Base-by-base conservation (phyloP, 495 filamentous ascomycete genomes). In the Xylaria acuta region DNA sequence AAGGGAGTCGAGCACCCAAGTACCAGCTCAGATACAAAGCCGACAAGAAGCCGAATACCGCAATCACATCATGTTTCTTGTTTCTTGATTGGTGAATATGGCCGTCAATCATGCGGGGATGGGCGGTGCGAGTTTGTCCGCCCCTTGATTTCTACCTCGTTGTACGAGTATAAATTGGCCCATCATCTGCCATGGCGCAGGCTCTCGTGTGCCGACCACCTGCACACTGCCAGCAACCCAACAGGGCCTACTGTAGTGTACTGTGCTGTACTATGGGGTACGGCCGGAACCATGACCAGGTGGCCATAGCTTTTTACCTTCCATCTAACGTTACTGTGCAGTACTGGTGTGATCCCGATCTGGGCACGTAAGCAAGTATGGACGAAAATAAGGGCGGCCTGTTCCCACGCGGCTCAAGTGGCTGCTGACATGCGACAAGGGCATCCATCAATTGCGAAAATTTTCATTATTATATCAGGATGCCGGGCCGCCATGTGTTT, bases 381-480 rank as follows among this genome's bases (percentile, higher is more conserved):
- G 7, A 36, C 58, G 20, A 63, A 25, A 16, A 63, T 63, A 27
- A 7, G 38, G 59, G 2, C 1, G 41, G 2, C 6, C 2, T 54
- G n/a, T 53, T 41, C 64, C 47, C 9, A 16, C 14, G 65, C 65
- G 65, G 65, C 65, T 67, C 65, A 56, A 40, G 34, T 67, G 49
- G 65, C 22, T 67, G 32, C 47, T 67, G 49, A 67, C 49, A 27
- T 54, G 49, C 65, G 11, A 45, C 30, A 38, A 30, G 45, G 64
- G 36, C n/a, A n/a, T n/a, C 40, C 41, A 36, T 9, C 7, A 53
- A 36, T 53, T 53, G 32, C 16, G 20, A 34, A 53, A 51, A 32
- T 53, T 66, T 66, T 66, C 53, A 20, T 38, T 38, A 20, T 34
- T n/a, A 27, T 41, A 64, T 45, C 34, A 22, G 20, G 34, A 38